Evolutionary conservation across 225 moss, liverwort and hornwort species (phyloP).

Genomic region (Bryoerythrophyllum caledonicum): DNA sequence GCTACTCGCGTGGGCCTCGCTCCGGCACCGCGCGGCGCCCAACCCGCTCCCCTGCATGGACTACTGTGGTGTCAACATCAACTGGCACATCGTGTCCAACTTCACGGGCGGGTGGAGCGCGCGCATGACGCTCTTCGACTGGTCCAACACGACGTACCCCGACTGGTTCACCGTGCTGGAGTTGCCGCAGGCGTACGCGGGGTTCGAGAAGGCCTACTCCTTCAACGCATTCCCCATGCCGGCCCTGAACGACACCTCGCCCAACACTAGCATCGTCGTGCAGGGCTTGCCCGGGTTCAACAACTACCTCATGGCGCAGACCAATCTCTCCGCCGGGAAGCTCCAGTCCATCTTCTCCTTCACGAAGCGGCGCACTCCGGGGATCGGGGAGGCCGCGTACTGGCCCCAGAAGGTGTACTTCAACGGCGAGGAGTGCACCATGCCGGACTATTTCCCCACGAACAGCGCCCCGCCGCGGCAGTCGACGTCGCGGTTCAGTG

Average conservation of each 20-base stretch:
- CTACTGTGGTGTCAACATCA: constrained; percentile 68
- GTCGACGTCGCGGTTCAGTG: no score
- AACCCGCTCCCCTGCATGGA: constrained; percentile 61
- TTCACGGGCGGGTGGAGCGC: constrained; percentile 63
- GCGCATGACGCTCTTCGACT: constrained; percentile 66
- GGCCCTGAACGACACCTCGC: constrained; percentile 27
- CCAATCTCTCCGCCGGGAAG: constrained; percentile 30
- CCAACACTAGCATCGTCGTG: constrained; percentile 30
- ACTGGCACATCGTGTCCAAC: constrained; percentile 78
- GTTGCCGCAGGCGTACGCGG: constrained; percentile 39
- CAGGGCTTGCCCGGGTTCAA: constrained; percentile 25
- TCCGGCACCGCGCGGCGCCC: constrained; percentile 38
- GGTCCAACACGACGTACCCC: constrained; percentile 34
- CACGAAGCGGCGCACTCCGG: constrained; percentile 25
- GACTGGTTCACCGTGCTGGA: constrained; percentile 60
- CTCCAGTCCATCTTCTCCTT: constrained; percentile 41
- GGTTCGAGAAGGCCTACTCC: constrained; percentile 53
- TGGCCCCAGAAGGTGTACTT: constrained; percentile 63
- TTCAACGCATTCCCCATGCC: constrained; percentile 55
- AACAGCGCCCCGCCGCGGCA: no score
- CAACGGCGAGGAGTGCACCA: constrained; percentile 62
- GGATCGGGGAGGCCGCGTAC: constrained; percentile 31
- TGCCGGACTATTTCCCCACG: constrained; percentile 33
- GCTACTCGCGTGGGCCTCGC: constrained; percentile 41
- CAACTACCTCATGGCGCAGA: constrained; percentile 34